phyloP scores from a whole-genome alignment of 345 rosid genomes.

The Dipteronia sinensis region DNA sequence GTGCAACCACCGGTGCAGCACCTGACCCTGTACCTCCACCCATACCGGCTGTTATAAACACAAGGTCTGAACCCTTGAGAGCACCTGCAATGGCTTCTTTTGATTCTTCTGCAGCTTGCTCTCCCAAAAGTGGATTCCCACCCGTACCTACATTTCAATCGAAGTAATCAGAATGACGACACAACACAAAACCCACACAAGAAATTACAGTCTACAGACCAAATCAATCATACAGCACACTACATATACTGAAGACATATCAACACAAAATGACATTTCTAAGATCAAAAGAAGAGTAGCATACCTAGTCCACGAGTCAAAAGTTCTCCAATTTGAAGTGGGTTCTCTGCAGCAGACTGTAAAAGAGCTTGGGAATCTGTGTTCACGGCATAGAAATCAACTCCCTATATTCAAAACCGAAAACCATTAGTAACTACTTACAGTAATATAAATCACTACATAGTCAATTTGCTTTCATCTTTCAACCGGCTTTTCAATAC shows the following conservation, averaged over 20 bases:
- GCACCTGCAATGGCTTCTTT: slow-evolving; percentile 85
- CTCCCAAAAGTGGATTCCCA: slow-evolving; percentile 93
- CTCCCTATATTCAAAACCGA: slow-evolving; percentile 50
- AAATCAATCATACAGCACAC: neutral
- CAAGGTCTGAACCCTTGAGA: slow-evolving; percentile 98
- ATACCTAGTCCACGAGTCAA: slow-evolving; percentile 96
- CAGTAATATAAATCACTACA: neutral
- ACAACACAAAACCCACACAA: neutral
- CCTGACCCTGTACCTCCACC: slow-evolving; percentile 99
- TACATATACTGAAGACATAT: neutral
- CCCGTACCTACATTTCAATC: slow-evolving; percentile 73
- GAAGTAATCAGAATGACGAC: slow-evolving; percentile 11
- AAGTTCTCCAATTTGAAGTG: slow-evolving; percentile 94
- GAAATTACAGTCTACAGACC: neutral
- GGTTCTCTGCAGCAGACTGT: slow-evolving; percentile 80
- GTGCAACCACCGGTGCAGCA: slow-evolving; percentile 99
- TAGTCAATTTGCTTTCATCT: neutral
- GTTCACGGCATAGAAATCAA: slow-evolving; percentile 93
- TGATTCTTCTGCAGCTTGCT: slow-evolving; percentile 99
- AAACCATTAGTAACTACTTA: slow-evolving; percentile 6
- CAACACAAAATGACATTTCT: neutral
- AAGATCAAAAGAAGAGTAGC: slow-evolving; percentile 10
- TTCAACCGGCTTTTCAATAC: neutral
- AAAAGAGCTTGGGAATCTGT: slow-evolving; percentile 92
- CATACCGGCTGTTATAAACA: slow-evolving; percentile 98